Evolutionary conservation across 768 basidiomycete species (phyloP).

Genomic region (Termitomyces sp.): DNA sequence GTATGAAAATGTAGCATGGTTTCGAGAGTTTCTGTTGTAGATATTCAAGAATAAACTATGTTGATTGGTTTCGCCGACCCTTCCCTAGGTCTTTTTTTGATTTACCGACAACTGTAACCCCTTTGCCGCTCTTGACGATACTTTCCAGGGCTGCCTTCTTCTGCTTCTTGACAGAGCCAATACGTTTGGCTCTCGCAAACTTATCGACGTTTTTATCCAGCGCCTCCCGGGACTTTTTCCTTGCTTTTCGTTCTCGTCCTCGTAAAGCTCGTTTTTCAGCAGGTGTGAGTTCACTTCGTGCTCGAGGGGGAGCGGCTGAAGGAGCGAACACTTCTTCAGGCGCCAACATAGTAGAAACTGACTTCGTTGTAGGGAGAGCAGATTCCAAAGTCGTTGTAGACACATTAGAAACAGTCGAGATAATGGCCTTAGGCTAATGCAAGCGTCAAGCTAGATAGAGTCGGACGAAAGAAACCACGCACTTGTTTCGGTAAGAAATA

Average conservation of each 20-base stretch:
- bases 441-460: constrained; percentile 1
- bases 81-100: constrained; percentile 32
- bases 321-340: constrained; percentile 88
- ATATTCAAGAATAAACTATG: not conserved
- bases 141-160: constrained; percentile 80
- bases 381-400: constrained; percentile 84
- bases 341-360: constrained; percentile 75
- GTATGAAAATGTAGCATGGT: not conserved
- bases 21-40: not conserved
- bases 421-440: constrained; percentile 77
- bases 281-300: constrained; percentile 80
- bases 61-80: constrained; percentile 12
- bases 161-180: constrained; percentile 62
- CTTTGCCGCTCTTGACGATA: constrained; percentile 79
- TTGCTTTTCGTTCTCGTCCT: constrained; percentile 62
- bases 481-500: constrained; percentile 95
- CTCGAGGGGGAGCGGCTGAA: constrained; percentile 45
- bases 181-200: constrained; percentile 48
- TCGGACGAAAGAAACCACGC: constrained; percentile 19
- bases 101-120: constrained; percentile 87
- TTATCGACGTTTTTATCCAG: constrained; percentile 64
- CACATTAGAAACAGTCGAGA: constrained; percentile 78
- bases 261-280: constrained; percentile 71
- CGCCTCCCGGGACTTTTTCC: constrained; percentile 59
- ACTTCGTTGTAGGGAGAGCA: constrained; percentile 79